Conservation (phyloP, 345 rosid species). For the Streptanthus diversifolius region DNA sequence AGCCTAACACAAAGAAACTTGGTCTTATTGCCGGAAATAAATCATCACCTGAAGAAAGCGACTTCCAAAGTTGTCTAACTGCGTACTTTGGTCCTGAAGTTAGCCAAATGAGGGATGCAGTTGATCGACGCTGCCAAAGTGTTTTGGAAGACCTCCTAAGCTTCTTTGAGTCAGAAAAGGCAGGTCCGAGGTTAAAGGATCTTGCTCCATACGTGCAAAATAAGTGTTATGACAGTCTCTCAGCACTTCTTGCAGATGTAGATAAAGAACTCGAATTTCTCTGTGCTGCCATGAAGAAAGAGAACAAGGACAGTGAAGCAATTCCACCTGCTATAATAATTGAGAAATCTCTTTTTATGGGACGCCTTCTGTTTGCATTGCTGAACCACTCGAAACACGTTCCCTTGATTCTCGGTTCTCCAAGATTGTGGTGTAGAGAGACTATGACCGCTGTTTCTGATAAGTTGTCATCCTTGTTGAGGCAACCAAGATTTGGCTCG, state of each 20-base stretch:
- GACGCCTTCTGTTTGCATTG: conserved; percentile 86
- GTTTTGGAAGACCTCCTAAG: conserved; percentile 78
- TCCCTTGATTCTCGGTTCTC: conserved; percentile 84
- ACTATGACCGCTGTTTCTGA: conserved; percentile 52
- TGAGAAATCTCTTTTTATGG: conserved; percentile 87
- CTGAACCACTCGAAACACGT: conserved; percentile 76
- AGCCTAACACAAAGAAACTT: conserved; percentile 60
- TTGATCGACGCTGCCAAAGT: conserved; percentile 68
- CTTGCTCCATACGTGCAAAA: conserved; percentile 76
- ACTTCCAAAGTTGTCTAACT: conserved; percentile 67
- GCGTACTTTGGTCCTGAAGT: conserved; percentile 92
- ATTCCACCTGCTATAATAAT: conserved; percentile 57
- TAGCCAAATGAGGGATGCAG: conserved; percentile 77
- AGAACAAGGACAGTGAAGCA: conserved; percentile 36
- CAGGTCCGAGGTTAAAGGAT: conserved; percentile 71
- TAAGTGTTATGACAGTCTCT: conserved; percentile 74
- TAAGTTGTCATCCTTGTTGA: conserved; percentile 58
- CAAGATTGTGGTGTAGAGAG: conserved; percentile 87
- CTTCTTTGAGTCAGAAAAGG: conserved; percentile 93
- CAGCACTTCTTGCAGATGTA: conserved; percentile 58
- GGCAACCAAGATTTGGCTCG: conserved; percentile 51
- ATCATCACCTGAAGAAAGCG: conserved; percentile 56
- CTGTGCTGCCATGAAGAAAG: conserved; percentile 47
- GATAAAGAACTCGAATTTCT: conserved; percentile 65
- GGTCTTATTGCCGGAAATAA: conserved; percentile 44